Base-by-base conservation (phyloP, 2,329 filamentous ascomycete species). In the Colletotrichum tropicicola region DNA sequence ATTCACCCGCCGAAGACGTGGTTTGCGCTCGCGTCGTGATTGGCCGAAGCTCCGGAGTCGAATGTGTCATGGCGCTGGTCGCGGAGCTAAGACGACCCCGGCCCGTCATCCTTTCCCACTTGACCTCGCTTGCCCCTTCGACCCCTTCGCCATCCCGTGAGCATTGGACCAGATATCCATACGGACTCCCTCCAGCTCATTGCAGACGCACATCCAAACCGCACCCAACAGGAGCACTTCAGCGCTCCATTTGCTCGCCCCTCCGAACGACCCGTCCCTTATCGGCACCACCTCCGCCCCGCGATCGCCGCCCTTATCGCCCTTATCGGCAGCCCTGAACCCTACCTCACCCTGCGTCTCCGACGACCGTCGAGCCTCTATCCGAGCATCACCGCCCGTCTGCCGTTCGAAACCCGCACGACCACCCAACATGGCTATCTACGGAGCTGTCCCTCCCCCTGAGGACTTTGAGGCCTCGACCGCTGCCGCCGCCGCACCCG, bases 361-460 rank as follows among this genome's bases (percentile, higher is more conserved):
- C 54, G 39, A 43, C 37, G 5, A 25, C 27, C 45, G 28, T 44
- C 52, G 32, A 43, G 28, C 19, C 13, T 15, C 39, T 3, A 45
- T 32, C 23, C 47, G 23, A 25, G 9, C 25, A 15, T 17, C 32
- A 25, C 8, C 32, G 21, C 15, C 41, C 28, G 28, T 17, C 21
- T n/a, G 25, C 28, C 45, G n/a, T 1, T 19, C 17, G 1, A 43
- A 43, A 12, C 7, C 6, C 5, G 12, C 25, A 17, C 2, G 15
- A 41, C 37, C 21, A 28, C 45, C 61, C 48, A 75, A 63, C 71
- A 85, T 85, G 82, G 83, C 84, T 63, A 84, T 87, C 75, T 85
- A 81, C 77, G 82, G 77, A 68, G 81, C 84, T 25, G 83, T 86
- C 48, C 83, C 84, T 47, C 83, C 83, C 52, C 85, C 83, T 47